Conservation (phyloP, 176 grass and related monocot species). For the Eragrostis nindensis region DNA sequence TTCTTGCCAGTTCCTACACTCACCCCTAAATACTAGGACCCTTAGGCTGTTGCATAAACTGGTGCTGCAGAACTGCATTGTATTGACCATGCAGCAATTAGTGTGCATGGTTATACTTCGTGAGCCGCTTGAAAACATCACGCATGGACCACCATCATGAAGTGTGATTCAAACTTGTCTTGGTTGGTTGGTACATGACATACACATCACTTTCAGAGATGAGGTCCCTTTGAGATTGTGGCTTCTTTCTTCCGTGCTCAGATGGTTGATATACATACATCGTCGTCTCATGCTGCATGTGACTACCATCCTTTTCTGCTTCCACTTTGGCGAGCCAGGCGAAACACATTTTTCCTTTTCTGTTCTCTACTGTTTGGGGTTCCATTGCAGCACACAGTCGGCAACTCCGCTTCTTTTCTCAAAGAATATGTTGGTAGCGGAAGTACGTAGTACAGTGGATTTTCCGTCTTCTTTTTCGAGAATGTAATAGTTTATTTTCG, state of each 20-base stretch:
- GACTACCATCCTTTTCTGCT: slow-evolving; percentile 27
- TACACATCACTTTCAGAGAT: slow-evolving; percentile 44
- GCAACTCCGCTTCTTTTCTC: slow-evolving; percentile 1
- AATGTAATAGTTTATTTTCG: not conserved
- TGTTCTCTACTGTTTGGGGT: not conserved
- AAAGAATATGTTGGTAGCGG: slow-evolving; percentile 6
- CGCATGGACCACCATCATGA: slow-evolving; percentile 44
- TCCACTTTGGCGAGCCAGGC: not conserved
- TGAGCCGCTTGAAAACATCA: slow-evolving; percentile 16
- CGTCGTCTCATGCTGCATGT: slow-evolving; percentile 45
- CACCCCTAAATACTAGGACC: not conserved
- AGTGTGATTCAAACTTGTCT: slow-evolving; percentile 33
- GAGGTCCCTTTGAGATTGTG: slow-evolving; percentile 32
- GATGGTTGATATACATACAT: slow-evolving; percentile 37
- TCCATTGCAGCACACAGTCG: not conserved
- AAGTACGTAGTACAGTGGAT: not conserved
- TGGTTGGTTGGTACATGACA: slow-evolving; percentile 27
- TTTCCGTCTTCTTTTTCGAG: not conserved
- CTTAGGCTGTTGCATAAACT: slow-evolving; percentile 1
- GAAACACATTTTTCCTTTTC: slow-evolving; percentile 19
- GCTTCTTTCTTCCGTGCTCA: slow-evolving; percentile 14
- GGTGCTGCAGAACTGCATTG: slow-evolving; percentile 11
- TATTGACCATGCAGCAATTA: slow-evolving; percentile 15
- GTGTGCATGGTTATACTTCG: slow-evolving; percentile 15
- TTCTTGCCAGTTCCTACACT: not conserved